Evolutionary conservation across 1,139 yeast genomes (phyloP).

Genomic region (Magnusiomyces fungicola): DNA sequence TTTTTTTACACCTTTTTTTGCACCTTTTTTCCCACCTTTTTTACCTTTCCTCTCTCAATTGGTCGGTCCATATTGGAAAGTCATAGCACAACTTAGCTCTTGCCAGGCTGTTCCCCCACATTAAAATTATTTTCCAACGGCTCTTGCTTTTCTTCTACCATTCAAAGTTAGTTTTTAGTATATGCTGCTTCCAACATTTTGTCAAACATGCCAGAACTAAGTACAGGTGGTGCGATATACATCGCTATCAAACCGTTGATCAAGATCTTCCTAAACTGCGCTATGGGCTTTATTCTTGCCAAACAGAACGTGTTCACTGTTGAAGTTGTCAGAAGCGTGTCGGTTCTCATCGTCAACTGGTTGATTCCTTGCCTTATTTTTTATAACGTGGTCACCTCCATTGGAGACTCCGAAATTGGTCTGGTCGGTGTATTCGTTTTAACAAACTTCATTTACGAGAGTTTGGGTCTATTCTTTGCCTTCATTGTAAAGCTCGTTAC

Average conservation of each 20-base stretch:
- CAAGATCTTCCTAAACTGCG: constrained; percentile 73
- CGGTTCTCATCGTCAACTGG: constrained; percentile 63
- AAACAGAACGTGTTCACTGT: constrained; percentile 56
- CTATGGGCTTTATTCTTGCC: constrained; percentile 62
- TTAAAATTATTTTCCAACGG: too few species aligned
- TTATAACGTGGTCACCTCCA: constrained; percentile 62
- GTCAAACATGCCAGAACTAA: not conserved
- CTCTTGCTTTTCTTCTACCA: too few species aligned
- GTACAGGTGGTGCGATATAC: constrained; percentile 72
- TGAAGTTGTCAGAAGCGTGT: constrained; percentile 57
- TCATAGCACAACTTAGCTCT: too few species aligned
- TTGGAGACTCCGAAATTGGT: constrained; percentile 65
- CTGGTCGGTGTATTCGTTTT: constrained; percentile 66
- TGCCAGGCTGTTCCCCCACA: too few species aligned
- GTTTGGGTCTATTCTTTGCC: constrained; percentile 29
- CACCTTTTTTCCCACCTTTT: too few species aligned
- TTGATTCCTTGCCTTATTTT: constrained; percentile 75
- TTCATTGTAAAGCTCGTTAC: constrained; percentile 31
- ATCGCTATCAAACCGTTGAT: constrained; percentile 80
- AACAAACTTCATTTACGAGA: constrained; percentile 45
- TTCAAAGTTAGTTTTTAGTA: too few species aligned
- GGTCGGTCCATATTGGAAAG: too few species aligned
- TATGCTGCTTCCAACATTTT: too few species aligned
- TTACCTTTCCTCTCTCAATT: too few species aligned
- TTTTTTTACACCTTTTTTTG: too few species aligned